phyloP scores from a whole-genome alignment of 148 eudicot genomes.

The Linanthus parryae region DNA sequence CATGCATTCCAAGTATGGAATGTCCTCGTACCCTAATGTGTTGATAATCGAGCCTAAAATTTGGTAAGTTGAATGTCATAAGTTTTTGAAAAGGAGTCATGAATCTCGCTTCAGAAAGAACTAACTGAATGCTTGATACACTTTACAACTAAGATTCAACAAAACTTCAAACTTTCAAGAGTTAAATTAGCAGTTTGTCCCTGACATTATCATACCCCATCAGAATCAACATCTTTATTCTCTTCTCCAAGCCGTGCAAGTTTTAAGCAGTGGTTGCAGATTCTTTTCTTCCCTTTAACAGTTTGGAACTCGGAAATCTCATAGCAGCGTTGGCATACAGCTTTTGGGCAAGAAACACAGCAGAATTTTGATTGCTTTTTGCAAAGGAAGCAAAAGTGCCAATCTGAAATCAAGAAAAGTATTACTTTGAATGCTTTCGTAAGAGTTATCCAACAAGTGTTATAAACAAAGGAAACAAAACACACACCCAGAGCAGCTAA shows the following conservation, averaged over 20 bases:
- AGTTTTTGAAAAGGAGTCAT: no score
- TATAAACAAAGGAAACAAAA: no score
- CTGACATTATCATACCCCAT: slow-evolving; percentile 54
- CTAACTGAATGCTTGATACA: no score
- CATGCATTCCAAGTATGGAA: no score
- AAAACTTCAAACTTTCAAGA: neutral
- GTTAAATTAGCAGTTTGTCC: neutral
- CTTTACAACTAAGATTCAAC: neutral
- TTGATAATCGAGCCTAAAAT: no score
- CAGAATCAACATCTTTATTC: slow-evolving; percentile 55
- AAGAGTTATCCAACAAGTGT: neutral
- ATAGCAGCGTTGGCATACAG: slow-evolving; percentile 61
- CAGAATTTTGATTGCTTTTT: slow-evolving; percentile 29
- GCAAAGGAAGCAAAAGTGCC: slow-evolving; percentile 67
- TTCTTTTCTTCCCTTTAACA: slow-evolving; percentile 47
- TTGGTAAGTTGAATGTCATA: no score
- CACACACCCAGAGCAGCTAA: no score
- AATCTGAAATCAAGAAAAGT: slow-evolving; percentile 24
- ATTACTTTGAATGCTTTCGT: neutral
- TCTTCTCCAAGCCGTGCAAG: slow-evolving; percentile 82
- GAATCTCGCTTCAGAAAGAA: neutral
- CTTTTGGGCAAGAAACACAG: slow-evolving; percentile 63
- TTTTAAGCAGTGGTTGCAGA: slow-evolving; percentile 70
- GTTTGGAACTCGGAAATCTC: slow-evolving; percentile 29
- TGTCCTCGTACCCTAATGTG: no score